These are phyloP conservation scores for Fistulifera pelliculosa DNA, from an alignment of 108 stramenopile genomes.

Conservation along the genomic window DNA sequence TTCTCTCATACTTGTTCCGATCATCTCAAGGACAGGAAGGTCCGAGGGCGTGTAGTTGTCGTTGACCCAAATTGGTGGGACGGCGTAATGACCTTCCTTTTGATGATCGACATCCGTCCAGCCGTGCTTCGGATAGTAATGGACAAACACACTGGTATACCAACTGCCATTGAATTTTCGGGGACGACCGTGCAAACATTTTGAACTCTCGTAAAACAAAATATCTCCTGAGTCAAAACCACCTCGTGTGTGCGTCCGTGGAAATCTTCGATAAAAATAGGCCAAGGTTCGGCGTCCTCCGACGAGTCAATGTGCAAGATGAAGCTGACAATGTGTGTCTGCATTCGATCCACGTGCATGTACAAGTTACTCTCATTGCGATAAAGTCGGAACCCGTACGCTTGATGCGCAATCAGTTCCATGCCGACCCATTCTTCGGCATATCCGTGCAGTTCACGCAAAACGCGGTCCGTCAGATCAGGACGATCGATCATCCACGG, in stretches of 20 bases:
- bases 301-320: conserved; percentile 78
- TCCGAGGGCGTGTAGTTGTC: too few species aligned
- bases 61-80: conserved; percentile 42
- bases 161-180: conserved; percentile 50
- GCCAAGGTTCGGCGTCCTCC: conserved; percentile 38
- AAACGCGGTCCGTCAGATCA: conserved; percentile 33
- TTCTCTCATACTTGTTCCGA: conserved; percentile 55
- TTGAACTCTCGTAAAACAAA: conserved; percentile 77
- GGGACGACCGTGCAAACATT: conserved; percentile 77
- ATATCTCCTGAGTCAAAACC: conserved; percentile 63
- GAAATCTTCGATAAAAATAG: conserved; percentile 17
- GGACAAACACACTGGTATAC: conserved; percentile 67
- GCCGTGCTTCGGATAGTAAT: conserved; percentile 65
- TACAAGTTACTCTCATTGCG: conserved; percentile 52
- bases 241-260: conserved; percentile 32
- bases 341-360: conserved; percentile 74
- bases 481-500: conserved; percentile 42
- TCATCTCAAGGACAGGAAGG: conserved; percentile 23
- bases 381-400: conserved; percentile 78
- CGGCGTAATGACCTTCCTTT: conserved; percentile 49
- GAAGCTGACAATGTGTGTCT: conserved; percentile 68
- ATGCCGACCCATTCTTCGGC: conserved; percentile 57
- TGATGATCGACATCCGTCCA: conserved; percentile 25
- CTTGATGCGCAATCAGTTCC: conserved; percentile 39
- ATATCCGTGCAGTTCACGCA: conserved; percentile 49